Evolutionary conservation across 371 early-diverging fungal genomes (phyloP).

Genomic region (Apophysomyces trapeziformis): DNA sequence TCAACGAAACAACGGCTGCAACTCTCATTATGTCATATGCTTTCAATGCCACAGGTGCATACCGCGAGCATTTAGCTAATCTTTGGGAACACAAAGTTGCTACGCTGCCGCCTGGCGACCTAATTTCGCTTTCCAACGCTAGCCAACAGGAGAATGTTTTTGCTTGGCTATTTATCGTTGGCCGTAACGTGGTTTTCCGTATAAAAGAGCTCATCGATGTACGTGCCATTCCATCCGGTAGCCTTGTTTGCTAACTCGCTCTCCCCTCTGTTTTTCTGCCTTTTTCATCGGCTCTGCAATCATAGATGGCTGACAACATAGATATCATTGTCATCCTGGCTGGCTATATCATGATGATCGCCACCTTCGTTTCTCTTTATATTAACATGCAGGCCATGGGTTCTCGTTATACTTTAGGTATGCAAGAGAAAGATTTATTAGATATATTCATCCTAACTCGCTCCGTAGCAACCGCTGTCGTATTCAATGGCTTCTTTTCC

Average conservation of each 20-base stretch:
- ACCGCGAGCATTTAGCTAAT: slow-evolving; percentile 47
- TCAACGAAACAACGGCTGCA: slow-evolving; percentile 29
- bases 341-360: slow-evolving; percentile 80
- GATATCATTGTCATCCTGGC: slow-evolving; percentile 78
- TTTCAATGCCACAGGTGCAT: slow-evolving; percentile 58
- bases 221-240: slow-evolving; percentile 8
- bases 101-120: slow-evolving; percentile 36
- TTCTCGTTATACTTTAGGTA: slow-evolving; percentile 77
- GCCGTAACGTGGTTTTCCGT: slow-evolving; percentile 56
- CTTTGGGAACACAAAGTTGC: slow-evolving; percentile 59
- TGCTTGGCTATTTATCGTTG: slow-evolving; percentile 50
- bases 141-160: slow-evolving; percentile 32
- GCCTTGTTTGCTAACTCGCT: background rate
- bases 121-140: slow-evolving; percentile 22
- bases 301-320: slow-evolving; percentile 56
- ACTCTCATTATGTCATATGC: slow-evolving; percentile 61
- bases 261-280: too few species aligned
- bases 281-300: background rate
- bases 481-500: slow-evolving; percentile 71
- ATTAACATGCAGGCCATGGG: slow-evolving; percentile 84
- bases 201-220: slow-evolving; percentile 65
- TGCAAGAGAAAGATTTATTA: slow-evolving; percentile 10
- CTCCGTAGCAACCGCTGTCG: slow-evolving; percentile 48
- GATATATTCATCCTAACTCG: background rate
- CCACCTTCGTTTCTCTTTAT: slow-evolving; percentile 78